A percentile compares a stretch with the other conserved stretches of the same genome.
Conservation (phyloP, 148 eudicot genomes). For the Rhododendron mucronatum region DNA sequence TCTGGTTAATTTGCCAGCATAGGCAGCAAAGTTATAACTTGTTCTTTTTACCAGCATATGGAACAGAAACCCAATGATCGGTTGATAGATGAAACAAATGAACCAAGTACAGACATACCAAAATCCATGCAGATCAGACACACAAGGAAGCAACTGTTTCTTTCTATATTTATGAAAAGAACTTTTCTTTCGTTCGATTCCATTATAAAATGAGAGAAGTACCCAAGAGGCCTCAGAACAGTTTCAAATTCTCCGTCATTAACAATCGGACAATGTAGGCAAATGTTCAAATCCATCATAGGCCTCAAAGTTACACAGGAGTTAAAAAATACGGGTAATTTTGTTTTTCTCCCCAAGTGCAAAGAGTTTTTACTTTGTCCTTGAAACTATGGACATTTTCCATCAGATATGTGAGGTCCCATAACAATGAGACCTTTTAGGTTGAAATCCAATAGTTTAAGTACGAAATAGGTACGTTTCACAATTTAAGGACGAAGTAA, state of each 20-base stretch:
- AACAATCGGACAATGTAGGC: constrained; percentile 16
- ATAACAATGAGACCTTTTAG: too few relatives aligned
- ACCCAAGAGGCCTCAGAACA: constrained; percentile 1
- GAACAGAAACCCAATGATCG: background rate
- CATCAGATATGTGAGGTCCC: too few relatives aligned
- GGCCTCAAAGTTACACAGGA: background rate
- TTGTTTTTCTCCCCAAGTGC: too few relatives aligned
- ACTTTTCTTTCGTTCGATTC: background rate
- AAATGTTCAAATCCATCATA: constrained; percentile 11
- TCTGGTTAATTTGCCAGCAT: background rate
- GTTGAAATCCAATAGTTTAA: too few relatives aligned
- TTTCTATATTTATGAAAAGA: background rate
- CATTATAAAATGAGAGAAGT: background rate
- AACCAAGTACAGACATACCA: background rate
- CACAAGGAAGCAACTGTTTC: background rate
- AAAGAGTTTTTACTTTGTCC: too few relatives aligned
- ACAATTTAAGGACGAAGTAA: too few relatives aligned
- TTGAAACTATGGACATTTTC: too few relatives aligned
- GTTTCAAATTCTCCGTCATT: constrained; percentile 6
- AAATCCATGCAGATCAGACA: background rate
- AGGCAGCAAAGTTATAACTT: background rate
- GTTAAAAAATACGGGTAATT: background rate
- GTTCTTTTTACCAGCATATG: too few relatives aligned
- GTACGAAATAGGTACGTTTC: too few relatives aligned
- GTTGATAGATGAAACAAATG: background rate